Base-by-base conservation (phyloP, 2,329 filamentous ascomycete species). In the Rutstroemia sp. region DNA sequence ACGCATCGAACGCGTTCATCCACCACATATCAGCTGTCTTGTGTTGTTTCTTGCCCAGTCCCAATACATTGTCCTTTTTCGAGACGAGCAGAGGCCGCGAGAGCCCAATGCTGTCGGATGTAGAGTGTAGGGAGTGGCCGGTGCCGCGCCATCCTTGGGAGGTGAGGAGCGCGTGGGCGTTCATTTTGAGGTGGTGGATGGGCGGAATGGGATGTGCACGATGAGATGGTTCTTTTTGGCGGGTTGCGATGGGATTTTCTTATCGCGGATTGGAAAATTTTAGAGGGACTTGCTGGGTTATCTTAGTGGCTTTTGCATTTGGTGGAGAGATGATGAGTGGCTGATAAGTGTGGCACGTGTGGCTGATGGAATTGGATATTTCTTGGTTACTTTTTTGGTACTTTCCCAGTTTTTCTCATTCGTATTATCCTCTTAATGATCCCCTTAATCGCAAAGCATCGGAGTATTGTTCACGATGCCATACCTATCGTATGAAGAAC, bases 1-100 rank as follows among this genome's bases (percentile, higher is more conserved):
- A 91, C 69, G 91, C 86, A 72, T 97, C 92, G 64, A 96, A 96
- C 10, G 94, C 94, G 57, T 89, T 87, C 72, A 96, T 79, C 94
- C 94, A 99, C 94, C 94, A 99, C 70, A 96, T 91, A 69, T 96
- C 92, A 64, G 78, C 81, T 72, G 78, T 76, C 21, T 60, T 61
- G 56, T 80, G 79, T 62, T 82, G 82, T 70, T 89, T 90, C 69
- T 88, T 84, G 54, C 92, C 92, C 5, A 97, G 76, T 23, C 92
- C 92, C 53, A 88, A 78, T 27, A 81, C 87, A 71, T 95, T 88
- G 65, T 86, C 80, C 72, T 95, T 95, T 65, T 88, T 86, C 58
- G 87, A 84, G 56, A 96, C 80, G 39, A 95, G 83, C 27, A 97
- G 80, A 5, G 92, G 92, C 64, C 88, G 88, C 25, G 85, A 83